Base-by-base conservation (phyloP, 148 eudicot genomes). In the Fagopyrum esculentum region DNA sequence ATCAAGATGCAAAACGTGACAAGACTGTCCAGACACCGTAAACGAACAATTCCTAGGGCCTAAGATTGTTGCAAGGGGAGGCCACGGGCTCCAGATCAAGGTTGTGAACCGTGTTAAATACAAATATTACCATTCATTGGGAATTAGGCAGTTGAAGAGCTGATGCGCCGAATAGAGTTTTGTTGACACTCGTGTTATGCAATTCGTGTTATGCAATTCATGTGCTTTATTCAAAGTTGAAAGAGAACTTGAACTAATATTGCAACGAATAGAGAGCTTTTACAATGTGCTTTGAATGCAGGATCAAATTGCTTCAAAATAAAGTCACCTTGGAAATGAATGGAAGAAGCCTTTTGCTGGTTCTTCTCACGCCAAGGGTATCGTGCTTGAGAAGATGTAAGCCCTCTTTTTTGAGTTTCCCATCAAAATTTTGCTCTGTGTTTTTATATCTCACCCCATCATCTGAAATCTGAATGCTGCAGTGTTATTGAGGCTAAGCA, bases 311-410 rank as follows among this genome's bases (percentile, higher is more conserved):
- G 35, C 2, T 30, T n/a, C n/a, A n/a, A n/a, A n/a, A n/a, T n/a
- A n/a, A n/a, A n/a, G n/a, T 8, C 91, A 93, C 70, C 92, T 90
- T 57, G 98, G 98, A 0, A 93, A 93, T 60, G 98, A 93, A 59
- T 93, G 98, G 98, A 90, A 90, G 87, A 93, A 93, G 71, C 96
- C 98, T 0, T 93, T 93, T 69, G 89, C 92, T 61, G 98, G 98
- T 2, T 93, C 96, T 44, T 93, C 98, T 44, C 98, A 93, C 48
- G 98, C 96, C 30, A 93, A 93, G 72, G 98, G 98, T 71, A 93
- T 93, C 83, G 96, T 93, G 50, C 90, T 93, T 40, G 98, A 93
- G 80, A 93, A 93, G 80, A 93, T 93, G 98, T 93, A 79, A 73
- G 84, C 16, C 46, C 68, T 26, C 10, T 7, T 6, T 59, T 30